Base-by-base conservation (phyloP, 202 grass and related monocot genomes). In the Musa balbisiana region DNA sequence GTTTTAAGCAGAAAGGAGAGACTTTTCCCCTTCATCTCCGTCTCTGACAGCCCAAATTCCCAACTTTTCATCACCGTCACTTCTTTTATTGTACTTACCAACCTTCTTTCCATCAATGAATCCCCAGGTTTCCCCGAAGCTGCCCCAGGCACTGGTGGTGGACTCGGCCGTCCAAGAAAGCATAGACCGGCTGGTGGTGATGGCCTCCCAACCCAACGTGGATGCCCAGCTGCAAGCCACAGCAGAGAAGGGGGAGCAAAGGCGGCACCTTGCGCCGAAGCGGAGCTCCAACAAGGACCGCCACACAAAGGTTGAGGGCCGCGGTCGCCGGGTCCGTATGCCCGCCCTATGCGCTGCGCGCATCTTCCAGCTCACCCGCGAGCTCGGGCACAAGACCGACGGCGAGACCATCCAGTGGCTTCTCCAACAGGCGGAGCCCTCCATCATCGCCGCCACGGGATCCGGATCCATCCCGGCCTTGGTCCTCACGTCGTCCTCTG, bases 401-500 rank as follows among this genome's bases (percentile, higher is more conserved):
- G 75, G 75, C 11, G 75, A 77, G 75, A 77, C 75, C 21, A 77
- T 77, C 60, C 75, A 77, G 75, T 77, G 75, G 75, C 49, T 77
- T 24, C 75, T 77, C 60, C 75, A 77, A 62, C 75, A 77, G 59
- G 75, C 75, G 1, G 75, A 77, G 49, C 75, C 75, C 49, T 63
- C 75, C 20, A 77, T 77, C 75, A 65, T 77, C 60, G 60, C 62
- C 10, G 75, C 75, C 75, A 77, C 75, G 1, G 75, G 75, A 11
- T 64, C 62, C 49, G 75, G 75, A 17, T 65, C 75, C 75, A 66
- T 77, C 21, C 75, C 75, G 20, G 58, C 75, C 59, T 77, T 62
- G 27, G 19, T 64, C 62, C 75, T 77, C 13, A 50, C 75, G 19
- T 50, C 75, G 3, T 73, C 72, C 25, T 33, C 65, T 33, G 24